Base-by-base conservation (phyloP, 2,329 filamentous ascomycete species). In the Ascochyta lentis region DNA sequence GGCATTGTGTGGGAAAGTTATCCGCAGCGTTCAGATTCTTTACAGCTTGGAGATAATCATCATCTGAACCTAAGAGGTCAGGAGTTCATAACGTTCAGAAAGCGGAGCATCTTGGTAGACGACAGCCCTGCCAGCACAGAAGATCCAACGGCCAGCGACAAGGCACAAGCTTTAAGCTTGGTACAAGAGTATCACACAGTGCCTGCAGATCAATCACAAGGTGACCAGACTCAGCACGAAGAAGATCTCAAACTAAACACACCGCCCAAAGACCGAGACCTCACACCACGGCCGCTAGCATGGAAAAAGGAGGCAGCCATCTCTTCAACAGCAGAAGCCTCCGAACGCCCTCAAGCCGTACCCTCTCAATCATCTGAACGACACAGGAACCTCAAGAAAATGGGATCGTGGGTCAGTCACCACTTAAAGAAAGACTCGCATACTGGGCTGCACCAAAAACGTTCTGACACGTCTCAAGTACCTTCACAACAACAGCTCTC, bases 171-270 rank as follows among this genome's bases (percentile, higher is more conserved):
- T 15, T 48, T 63, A 31, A 67, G 64, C 46, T 68, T 70, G 40
- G 66, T 64, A 12, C 67, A 72, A 50, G 71, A 72, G 16, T 73
- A 72, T 33, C 71, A 73, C 38, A 54, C 66, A 29, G 51, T 69
- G 5, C 47, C 73, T 6, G 58, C 59, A 13, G 63, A 69, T 24
- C 65, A 66, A 34, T 69, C 69, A 40, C 58, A 65, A n/a, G 59
- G 65, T 35, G 45, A 33, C 4, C 31, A 31, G 19, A 10, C 22
- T n/a, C 23, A 16, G 15, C 4, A 51, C 44, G 56, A 42, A 19
- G 54, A 47, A 27, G 6, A 8, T 19, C 8, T 6, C n/a, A 6
- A 12, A 27, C 34, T 42, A 6, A 47, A 35, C 15, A 6, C 45
- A 23, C 53, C 40, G 12, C 49, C 48, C 1, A 44, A 59, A n/a